Base-by-base conservation (phyloP, 768 basidiomycete genomes). In the Tricholomella constricta region DNA sequence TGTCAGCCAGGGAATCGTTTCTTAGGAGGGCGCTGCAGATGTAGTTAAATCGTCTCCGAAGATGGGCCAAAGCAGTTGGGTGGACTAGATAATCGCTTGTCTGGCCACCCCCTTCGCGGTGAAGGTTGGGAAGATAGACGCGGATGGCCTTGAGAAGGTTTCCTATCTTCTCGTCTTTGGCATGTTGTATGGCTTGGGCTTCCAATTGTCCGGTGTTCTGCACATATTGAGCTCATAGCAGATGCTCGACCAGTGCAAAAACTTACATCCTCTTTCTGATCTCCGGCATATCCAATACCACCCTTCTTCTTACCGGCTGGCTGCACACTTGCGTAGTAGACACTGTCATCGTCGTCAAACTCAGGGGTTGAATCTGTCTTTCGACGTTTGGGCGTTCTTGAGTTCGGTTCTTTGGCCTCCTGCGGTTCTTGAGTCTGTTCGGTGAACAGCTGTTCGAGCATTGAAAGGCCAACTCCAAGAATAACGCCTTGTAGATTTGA, bases 81-180 rank as follows among this genome's bases (percentile, higher is more conserved):
- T 94, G 91, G n/a, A 89, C 86, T 62, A 94, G 80, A 63, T 91
- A 95, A 72, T 98, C 95, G 58, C 91, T 93, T 2, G 92, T 82
- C 56, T 82, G 82, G 34, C 85, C 85, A 14, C 92, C 93, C 10
- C 84, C 87, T 17, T 75, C 70, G 43, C 94, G 84, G 58, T 88
- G 81, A 9, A 93, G 71, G 34, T 87, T 88, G 0, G 95, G 95
- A 9, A 98, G 81, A 66, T 86, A 98, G 2, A 83, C 75, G n/a
- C 91, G 85, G 47, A 97, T 85, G 50, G 80, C 78, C 3, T 73
- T 72, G 36, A 98, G 78, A 20, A 95, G 73, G 2, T 73, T 71
- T 14, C 85, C 85, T 7, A 94, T 84, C 59, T 78, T 86, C 62
- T 81, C 80, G 60, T 98, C 95, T 61, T 89, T 89, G 11, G 67